phyloP scores from a whole-genome alignment of 768 basidiomycete species.

The Mycena rosella region DNA sequence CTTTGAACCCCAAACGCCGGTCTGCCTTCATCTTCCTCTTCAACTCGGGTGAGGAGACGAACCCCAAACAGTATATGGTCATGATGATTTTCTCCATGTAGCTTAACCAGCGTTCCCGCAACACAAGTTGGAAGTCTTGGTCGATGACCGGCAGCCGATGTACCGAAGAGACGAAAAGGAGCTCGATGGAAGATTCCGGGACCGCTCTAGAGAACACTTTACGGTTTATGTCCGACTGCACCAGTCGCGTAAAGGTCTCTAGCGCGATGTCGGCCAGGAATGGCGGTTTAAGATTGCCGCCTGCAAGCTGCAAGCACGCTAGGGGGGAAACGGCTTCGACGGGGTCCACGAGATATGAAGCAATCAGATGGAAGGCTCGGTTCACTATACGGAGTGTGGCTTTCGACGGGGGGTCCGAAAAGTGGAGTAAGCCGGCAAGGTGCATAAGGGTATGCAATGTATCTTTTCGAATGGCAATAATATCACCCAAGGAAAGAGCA shows the following conservation, averaged over 20 bases:
- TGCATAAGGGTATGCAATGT: constrained; percentile 76
- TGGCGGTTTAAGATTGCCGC: constrained; percentile 66
- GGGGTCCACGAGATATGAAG: constrained; percentile 83
- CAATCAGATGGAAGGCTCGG: constrained; percentile 73
- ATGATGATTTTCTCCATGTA: constrained; percentile 85
- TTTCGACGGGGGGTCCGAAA: constrained; percentile 59
- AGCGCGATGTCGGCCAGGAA: constrained; percentile 80
- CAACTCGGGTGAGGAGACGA: constrained; percentile 81
- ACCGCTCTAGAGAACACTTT: constrained; percentile 74
- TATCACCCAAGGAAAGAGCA: constrained; percentile 76
- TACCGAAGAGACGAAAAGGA: constrained; percentile 77
- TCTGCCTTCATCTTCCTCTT: constrained; percentile 79
- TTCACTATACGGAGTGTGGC: constrained; percentile 62
- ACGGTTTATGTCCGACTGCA: constrained; percentile 84
- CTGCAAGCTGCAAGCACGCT: constrained; percentile 66
- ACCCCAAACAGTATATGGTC: constrained; percentile 89
- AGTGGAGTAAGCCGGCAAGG: constrained; percentile 64
- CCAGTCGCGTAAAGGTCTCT: constrained; percentile 85
- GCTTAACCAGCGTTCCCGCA: constrained; percentile 77
- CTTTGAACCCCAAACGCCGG: constrained; percentile 74
- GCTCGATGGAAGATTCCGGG: constrained; percentile 67
- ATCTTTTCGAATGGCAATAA: constrained; percentile 83
- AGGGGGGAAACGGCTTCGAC: constrained; percentile 74
- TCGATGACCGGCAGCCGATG: constrained; percentile 88
- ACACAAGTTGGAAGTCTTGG: constrained; percentile 76